phyloP scores from a whole-genome alignment of 164 flowering plant genomes.

The Kingdonia uniflora region DNA sequence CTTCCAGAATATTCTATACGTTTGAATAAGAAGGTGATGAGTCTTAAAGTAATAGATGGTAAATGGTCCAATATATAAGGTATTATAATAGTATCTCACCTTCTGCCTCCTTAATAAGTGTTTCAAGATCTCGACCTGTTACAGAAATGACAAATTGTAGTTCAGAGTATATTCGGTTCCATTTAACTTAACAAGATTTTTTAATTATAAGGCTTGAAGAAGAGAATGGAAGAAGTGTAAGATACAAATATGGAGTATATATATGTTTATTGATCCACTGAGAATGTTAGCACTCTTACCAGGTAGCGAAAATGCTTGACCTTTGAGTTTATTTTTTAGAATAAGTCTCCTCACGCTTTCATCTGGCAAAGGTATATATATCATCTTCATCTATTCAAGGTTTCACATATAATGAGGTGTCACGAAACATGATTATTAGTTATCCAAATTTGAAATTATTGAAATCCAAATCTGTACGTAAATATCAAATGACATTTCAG shows the following conservation, averaged over 20 bases:
- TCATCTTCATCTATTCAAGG: constrained; percentile 73
- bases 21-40: constrained; percentile 3
- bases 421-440: too few relatives aligned
- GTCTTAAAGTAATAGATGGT: not conserved
- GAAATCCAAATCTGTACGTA: too few relatives aligned
- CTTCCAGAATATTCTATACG: constrained; percentile 92
- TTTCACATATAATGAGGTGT: too few relatives aligned
- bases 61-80: not conserved
- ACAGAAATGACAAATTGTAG: constrained; percentile 2
- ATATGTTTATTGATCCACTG: too few relatives aligned
- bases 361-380: constrained; percentile 93
- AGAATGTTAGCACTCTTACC: constrained; percentile 35
- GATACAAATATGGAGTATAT: not conserved
- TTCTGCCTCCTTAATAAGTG: constrained; percentile 71
- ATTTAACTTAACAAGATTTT: too few relatives aligned
- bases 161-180: too few relatives aligned
- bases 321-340: constrained; percentile 70
- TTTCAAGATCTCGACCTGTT: constrained; percentile 72
- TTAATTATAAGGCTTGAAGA: too few relatives aligned
- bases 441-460: too few relatives aligned
- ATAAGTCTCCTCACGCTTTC: constrained; percentile 62
- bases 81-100: constrained; percentile 33
- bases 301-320: constrained; percentile 82
- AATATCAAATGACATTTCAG: too few relatives aligned
- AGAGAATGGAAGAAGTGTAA: not conserved